A percentile compares a stretch with the other conserved stretches of the same genome.
Evolutionary conservation across 768 basidiomycete species (phyloP).

Genomic region (Tulasnella sp.): DNA sequence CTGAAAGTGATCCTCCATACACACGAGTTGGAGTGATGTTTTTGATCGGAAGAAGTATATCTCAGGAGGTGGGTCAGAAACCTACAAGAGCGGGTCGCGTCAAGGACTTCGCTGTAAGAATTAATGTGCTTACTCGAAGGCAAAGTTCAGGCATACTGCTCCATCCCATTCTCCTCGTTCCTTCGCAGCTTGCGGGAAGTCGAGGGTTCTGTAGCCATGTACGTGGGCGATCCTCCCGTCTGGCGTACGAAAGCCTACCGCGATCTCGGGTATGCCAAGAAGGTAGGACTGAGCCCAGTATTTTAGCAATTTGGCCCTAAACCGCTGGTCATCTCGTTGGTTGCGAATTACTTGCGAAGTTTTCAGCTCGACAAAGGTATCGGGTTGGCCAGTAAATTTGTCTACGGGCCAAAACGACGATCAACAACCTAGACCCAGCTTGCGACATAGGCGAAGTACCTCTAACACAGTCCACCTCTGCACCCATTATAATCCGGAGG

Average conservation of each 20-base stretch:
- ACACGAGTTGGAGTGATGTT: neutral
- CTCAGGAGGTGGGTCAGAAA: conserved; percentile 19
- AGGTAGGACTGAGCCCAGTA: conserved; percentile 89
- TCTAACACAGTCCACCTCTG: conserved; percentile 83
- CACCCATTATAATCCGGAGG: conserved; percentile 64
- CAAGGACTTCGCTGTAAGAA: too few relatives aligned
- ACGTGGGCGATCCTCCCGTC: conserved; percentile 49
- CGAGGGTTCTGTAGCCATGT: conserved; percentile 65
- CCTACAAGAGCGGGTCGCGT: neutral
- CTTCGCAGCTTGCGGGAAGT: conserved; percentile 66
- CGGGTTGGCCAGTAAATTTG: conserved; percentile 46
- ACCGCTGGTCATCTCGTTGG: conserved; percentile 50
- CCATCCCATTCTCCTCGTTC: conserved; percentile 73
- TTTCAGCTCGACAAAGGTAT: conserved; percentile 76
- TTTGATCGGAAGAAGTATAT: neutral
- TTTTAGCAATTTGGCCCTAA: conserved; percentile 81
- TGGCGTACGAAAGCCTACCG: conserved; percentile 80
- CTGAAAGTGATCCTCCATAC: conserved; percentile 66
- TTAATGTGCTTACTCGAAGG: conserved; percentile 27
- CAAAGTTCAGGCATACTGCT: conserved; percentile 60
- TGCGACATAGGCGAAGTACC: conserved; percentile 32
- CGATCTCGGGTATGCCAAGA: conserved; percentile 80
- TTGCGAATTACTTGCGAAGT: conserved; percentile 61
- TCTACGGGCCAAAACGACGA: conserved; percentile 28
- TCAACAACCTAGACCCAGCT: neutral